These are phyloP conservation scores for Ogataea paraovalis DNA, from an alignment of 805 yeast species.

Conservation along the genomic window DNA sequence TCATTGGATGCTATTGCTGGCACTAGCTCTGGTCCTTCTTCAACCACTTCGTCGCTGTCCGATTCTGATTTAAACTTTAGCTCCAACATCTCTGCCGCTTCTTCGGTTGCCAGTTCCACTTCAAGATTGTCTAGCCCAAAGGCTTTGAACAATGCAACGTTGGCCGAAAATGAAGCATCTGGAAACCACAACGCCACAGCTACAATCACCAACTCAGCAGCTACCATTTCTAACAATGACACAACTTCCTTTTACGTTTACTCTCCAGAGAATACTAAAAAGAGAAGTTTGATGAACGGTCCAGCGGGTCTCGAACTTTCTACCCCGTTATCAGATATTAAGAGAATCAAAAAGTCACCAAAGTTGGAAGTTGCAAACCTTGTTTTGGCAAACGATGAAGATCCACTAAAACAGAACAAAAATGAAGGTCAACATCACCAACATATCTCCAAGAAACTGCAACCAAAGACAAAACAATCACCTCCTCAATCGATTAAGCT, in stretches of 20 bases:
- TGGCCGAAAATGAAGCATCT: background rate
- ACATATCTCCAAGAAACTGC: background rate
- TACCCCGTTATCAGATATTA: conserved; percentile 3
- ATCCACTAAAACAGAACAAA: background rate
- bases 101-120: background rate
- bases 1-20: background rate
- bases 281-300: conserved; percentile 3
- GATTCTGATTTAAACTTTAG: background rate
- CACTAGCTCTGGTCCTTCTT: conserved; percentile 1
- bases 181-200: too few species aligned
- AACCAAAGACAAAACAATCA: background rate
- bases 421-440: background rate
- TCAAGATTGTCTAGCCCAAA: conserved; percentile 1
- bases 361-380: conserved; percentile 19
- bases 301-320: background rate
- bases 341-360: conserved; percentile 16
- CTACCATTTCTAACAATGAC: background rate
- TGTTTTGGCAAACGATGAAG: conserved; percentile 4
- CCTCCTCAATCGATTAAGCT: conserved; percentile 25
- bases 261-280: conserved; percentile 6
- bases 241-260: conserved; percentile 5
- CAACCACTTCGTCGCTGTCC: background rate
- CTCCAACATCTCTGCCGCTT: conserved; percentile 1
- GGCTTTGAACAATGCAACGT: background rate
- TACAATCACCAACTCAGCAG: too few species aligned